Evolutionary conservation across 192 early-diverging fungal genomes (phyloP), one percentile per base, ranked within the genome.

Genomic region (Oehlia diaphana): DNA sequence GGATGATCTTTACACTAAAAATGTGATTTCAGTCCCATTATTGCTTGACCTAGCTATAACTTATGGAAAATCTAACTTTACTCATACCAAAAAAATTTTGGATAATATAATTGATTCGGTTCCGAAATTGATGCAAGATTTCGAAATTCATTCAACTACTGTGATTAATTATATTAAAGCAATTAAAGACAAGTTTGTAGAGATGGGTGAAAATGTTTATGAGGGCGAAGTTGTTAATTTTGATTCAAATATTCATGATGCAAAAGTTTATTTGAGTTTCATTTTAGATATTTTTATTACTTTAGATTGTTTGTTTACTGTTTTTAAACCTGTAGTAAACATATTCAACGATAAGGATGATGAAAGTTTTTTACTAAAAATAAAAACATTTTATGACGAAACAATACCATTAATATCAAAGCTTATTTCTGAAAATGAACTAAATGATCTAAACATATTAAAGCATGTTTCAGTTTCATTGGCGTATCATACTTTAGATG

Each of bases 401-500:
- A 80, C 80, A 49, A 73, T 82, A 16, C 77, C 79, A 31, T 42
- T 80, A 31, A 80, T 71, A 3, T 39, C 69, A 31, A 80, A 80
- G 35, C 68, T 84, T 63, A 13, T 80, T 1, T 84, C 82, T 14
- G 86, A 82, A 77, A 82, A 75, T 69, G 76, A 53, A 63, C 2
- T 33, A 39, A 10, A 21, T 14, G 49, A 83, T 31, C 53, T 83
- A 6, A 81, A 83, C 31, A 66, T 81, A 10, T 33, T 92, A 14
- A 91, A 92, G 70, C 80, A 84, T 9, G 74, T 82, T 28, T 78
- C 90, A 26, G 78, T 92, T 0, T 83, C 87, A 9, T 84, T 89
- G 4, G 74, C 90, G 31, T 86, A 92, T 63, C 81, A 86, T 39
- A 79, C 90, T n/a, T 64, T 92, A 28, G 80, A 89, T 28, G 80